A percentile compares a stretch with the other conserved stretches of the same genome.
phyloP scores from a whole-genome alignment of 2,329 filamentous ascomycete species.

The Myriosclerotinia scirpicola region DNA sequence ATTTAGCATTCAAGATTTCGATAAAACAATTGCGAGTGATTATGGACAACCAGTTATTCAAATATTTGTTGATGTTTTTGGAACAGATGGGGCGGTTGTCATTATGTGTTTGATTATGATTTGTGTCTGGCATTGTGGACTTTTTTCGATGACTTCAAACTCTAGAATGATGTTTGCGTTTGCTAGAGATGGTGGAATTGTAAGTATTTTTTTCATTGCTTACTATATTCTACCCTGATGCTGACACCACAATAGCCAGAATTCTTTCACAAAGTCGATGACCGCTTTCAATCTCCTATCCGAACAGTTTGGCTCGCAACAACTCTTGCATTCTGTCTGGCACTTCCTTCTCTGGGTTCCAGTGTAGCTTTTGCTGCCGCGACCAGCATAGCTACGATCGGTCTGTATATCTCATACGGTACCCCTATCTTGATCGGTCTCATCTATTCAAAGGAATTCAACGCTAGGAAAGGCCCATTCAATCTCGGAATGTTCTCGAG shows the following conservation, averaged over 20 bases:
- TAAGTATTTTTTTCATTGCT: slow-evolving; percentile 29
- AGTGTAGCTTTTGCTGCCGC: slow-evolving; percentile 57
- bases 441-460: slow-evolving; percentile 52
- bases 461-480: slow-evolving; percentile 54
- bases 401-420: slow-evolving; percentile 58
- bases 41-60: slow-evolving; percentile 57
- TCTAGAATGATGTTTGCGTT: slow-evolving; percentile 62
- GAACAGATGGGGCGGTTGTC: slow-evolving; percentile 54
- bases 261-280: slow-evolving; percentile 56
- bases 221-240: neutral
- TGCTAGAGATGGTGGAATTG: slow-evolving; percentile 54
- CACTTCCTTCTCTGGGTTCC: slow-evolving; percentile 55
- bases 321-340: slow-evolving; percentile 54
- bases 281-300: slow-evolving; percentile 50
- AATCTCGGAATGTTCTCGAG: slow-evolving; percentile 50
- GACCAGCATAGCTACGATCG: slow-evolving; percentile 59
- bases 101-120: slow-evolving; percentile 57
- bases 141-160: slow-evolving; percentile 58
- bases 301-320: slow-evolving; percentile 58
- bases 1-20: slow-evolving; percentile 60
- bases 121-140: slow-evolving; percentile 61
- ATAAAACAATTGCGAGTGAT: slow-evolving; percentile 46
- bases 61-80: slow-evolving; percentile 58
- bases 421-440: slow-evolving; percentile 57
- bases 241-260: slow-evolving; percentile 40